Evolutionary conservation across 2,329 filamentous ascomycete genomes (phyloP).

Genomic region (Lachnellula hyalina): DNA sequence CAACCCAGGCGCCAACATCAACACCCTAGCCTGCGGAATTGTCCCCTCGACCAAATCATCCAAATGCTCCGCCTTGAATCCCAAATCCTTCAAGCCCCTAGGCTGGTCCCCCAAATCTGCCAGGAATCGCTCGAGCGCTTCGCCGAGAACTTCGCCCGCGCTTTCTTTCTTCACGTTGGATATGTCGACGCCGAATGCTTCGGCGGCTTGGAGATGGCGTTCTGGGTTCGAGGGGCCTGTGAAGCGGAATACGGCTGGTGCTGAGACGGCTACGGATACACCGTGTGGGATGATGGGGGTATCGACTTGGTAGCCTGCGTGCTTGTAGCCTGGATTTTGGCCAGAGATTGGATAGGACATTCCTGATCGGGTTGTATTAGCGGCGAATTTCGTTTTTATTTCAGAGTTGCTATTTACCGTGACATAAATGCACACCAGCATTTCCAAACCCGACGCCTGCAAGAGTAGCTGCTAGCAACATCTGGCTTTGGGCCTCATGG

Average conservation of each 20-base stretch:
- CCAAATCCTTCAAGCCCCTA: conserved; percentile 73
- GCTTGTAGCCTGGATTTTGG: conserved; percentile 87
- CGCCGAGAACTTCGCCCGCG: conserved; percentile 80
- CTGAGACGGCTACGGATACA: conserved; percentile 89
- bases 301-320: conserved; percentile 76
- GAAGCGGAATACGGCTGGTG: conserved; percentile 90
- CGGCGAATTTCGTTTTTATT: background rate
- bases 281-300: conserved; percentile 88
- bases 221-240: conserved; percentile 89
- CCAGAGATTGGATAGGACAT: conserved; percentile 98
- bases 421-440: conserved; percentile 85
- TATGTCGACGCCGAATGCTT: conserved; percentile 86
- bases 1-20: conserved; percentile 85
- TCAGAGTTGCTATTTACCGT: conserved; percentile 37
- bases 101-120: conserved; percentile 85
- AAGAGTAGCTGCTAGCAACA: conserved; percentile 90
- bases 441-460: conserved; percentile 97
- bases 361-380: conserved; percentile 39
- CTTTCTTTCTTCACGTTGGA: conserved; percentile 82
- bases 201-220: conserved; percentile 81
- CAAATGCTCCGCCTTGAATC: conserved; percentile 71
- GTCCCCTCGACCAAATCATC: conserved; percentile 89
- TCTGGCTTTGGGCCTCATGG: conserved; percentile 85
- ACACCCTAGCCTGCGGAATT: conserved; percentile 81
- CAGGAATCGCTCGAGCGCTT: conserved; percentile 78